phyloP scores from a whole-genome alignment of 129 eudicot genomes.

The Saposhnikovia divaricata region DNA sequence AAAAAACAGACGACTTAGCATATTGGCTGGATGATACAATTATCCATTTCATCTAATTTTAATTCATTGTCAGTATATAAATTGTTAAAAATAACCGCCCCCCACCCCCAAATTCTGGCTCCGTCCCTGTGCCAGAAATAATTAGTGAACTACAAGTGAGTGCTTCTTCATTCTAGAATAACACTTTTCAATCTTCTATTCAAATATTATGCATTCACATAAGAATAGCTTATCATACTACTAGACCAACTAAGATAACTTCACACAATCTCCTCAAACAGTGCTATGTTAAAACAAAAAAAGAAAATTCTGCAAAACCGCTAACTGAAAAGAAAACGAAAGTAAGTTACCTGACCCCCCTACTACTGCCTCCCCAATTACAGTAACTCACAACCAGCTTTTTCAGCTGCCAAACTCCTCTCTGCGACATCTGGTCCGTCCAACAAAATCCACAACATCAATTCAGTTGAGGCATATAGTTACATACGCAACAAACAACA shows the following conservation, averaged over 20 bases:
- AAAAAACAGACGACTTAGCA: background rate
- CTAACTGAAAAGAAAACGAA: background rate
- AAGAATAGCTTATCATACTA: background rate
- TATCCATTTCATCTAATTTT: background rate
- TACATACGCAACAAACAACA: background rate
- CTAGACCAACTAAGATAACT: background rate
- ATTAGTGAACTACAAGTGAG: background rate
- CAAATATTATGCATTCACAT: too few species aligned
- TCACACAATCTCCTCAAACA: background rate
- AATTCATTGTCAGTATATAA: background rate
- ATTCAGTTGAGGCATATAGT: background rate
- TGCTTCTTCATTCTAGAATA: background rate
- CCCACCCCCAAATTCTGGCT: background rate
- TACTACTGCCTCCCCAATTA: slow-evolving; percentile 88
- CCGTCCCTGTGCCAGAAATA: background rate
- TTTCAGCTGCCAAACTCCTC: slow-evolving; percentile 81
- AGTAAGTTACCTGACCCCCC: slow-evolving; percentile 61
- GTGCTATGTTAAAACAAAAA: background rate
- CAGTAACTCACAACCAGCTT: slow-evolving; percentile 76
- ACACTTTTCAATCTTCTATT: background rate
- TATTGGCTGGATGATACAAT: background rate
- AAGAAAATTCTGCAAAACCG: too few species aligned
- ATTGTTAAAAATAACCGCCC: too few species aligned
- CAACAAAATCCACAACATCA: background rate
- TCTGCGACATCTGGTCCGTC: slow-evolving; percentile 47